Evolutionary conservation across 2,329 filamentous ascomycete species (phyloP), one percentile per base, ranked within the genome.

Genomic region (Penicillium oxalicum): DNA sequence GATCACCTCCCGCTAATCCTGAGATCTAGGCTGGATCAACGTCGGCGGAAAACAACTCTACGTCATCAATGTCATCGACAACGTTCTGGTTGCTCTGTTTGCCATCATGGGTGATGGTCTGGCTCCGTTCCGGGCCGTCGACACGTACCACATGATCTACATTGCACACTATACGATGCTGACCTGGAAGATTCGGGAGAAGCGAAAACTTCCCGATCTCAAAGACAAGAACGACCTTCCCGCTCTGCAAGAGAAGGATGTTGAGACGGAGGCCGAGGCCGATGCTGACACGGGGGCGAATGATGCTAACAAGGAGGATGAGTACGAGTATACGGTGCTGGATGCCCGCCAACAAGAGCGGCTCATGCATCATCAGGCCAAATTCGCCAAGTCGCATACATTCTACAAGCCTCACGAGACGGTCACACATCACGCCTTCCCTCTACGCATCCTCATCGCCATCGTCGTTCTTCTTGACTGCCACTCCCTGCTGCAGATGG

Each of bases 371-470:
- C 88, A 94, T 61, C 86, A 91, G 62, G 78, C 76, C 57, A 91
- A 91, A 61, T 86, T 93, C 61, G 78, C 85, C 62, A 88, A 86
- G 58, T 89, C 85, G 0, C 88, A 94, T 65, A 90, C 86, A 5
- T 94, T 91, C 68, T 94, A 94, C 75, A 91, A 91, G 61, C 88
- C 88, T 0, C 86, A 94, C 66, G 88, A 94, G 68, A 94, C 88
- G 0, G 76, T 81, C 32, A 94, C 88, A 0, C 88, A 94, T 64
- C 77, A 82, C 62, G 85, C 88, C 0, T 94, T 94, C 53, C 87
- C 88, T 0, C 73, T 91, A 1, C 77, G 79, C 29, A 75, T 89
- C 5, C 81, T 94, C 29, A 77, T 93, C 34, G 82, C 86, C 49
- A 83, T 91, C 50, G 84, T 91, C n/a, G 75, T 88, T 5, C 73